phyloP scores from a whole-genome alignment of 2,329 filamentous ascomycete species.

The Dothiorella sarmentorum region DNA sequence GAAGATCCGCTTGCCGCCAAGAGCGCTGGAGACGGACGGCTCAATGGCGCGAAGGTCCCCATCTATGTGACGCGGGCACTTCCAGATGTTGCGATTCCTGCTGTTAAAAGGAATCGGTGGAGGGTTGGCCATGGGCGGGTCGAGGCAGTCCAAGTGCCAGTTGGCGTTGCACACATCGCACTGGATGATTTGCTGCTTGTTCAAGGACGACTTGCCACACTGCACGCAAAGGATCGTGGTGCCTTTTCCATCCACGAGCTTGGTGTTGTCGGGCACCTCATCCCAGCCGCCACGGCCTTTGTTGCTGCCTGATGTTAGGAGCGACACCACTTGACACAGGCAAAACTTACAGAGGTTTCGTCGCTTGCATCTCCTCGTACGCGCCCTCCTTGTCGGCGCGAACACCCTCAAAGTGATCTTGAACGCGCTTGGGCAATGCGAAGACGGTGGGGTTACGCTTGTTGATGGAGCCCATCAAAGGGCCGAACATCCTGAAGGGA shows the following conservation, averaged over 20 bases:
- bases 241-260: constrained; percentile 68
- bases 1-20: constrained; percentile 27
- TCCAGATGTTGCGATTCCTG: constrained; percentile 68
- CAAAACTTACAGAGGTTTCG: constrained; percentile 22
- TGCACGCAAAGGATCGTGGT: constrained; percentile 72
- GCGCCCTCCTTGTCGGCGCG: constrained; percentile 72
- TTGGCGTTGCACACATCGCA: constrained; percentile 78
- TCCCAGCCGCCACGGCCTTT: constrained; percentile 41
- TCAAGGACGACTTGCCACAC: constrained; percentile 65
- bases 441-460: constrained; percentile 70
- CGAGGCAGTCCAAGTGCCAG: constrained; percentile 92
- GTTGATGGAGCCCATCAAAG: constrained; percentile 63
- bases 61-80: constrained; percentile 82
- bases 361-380: constrained; percentile 61
- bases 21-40: constrained; percentile 16
- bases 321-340: constrained; percentile 8
- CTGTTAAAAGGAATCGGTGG: constrained; percentile 54
- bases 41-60: constrained; percentile 63
- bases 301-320: constrained; percentile 32
- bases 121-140: constrained; percentile 76
- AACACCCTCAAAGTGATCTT: constrained; percentile 76
- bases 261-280: constrained; percentile 47
- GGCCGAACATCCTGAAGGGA: constrained; percentile 50
- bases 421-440: constrained; percentile 64
- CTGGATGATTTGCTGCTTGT: constrained; percentile 70